Evolutionary conservation across 2,329 filamentous ascomycete genomes (phyloP).

Genomic region (Aspergillus uvarum): DNA sequence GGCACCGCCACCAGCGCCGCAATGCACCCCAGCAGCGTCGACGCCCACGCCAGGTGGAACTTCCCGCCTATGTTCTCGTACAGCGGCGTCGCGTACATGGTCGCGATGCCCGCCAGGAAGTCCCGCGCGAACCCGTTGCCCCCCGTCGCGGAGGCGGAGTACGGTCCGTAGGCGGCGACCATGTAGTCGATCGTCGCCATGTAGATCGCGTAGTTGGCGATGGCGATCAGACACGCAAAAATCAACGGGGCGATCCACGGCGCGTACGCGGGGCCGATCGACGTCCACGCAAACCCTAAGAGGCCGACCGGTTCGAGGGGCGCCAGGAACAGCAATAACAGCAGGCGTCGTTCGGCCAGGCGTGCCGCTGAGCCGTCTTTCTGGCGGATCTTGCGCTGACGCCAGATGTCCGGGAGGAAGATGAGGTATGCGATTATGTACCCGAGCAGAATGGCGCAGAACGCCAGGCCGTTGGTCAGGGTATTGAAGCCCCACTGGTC

Average conservation of each 20-base stretch:
- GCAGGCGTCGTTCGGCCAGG: conserved; percentile 65
- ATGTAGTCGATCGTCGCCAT: conserved; percentile 69
- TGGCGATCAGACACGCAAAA: conserved; percentile 59
- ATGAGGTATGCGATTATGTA: conserved; percentile 60
- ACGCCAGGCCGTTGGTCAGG: conserved; percentile 51
- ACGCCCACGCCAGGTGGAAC: conserved; percentile 59
- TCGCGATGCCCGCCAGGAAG: conserved; percentile 64
- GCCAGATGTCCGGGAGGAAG: conserved; percentile 56
- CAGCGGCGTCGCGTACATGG: conserved; percentile 58
- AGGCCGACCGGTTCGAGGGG: conserved; percentile 61
- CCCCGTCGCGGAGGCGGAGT: conserved; percentile 65
- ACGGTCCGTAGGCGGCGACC: conserved; percentile 66
- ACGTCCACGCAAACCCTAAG: conserved; percentile 63
- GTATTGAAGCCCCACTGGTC: conserved; percentile 58
- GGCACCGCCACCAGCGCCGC: conserved; percentile 62
- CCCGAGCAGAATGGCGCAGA: conserved; percentile 57
- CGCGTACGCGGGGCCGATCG: conserved; percentile 51
- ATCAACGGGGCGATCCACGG: conserved; percentile 65
- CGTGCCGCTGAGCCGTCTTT: conserved; percentile 54
- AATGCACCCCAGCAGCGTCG: conserved; percentile 64
- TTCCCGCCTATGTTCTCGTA: conserved; percentile 55
- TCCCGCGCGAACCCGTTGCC: conserved; percentile 67
- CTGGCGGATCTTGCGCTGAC: conserved; percentile 48
- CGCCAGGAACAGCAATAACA: conserved; percentile 60
- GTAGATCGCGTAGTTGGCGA: conserved; percentile 64